phyloP scores from a whole-genome alignment of 805 yeast species.

The Saccharomycopsis malanga region DNA sequence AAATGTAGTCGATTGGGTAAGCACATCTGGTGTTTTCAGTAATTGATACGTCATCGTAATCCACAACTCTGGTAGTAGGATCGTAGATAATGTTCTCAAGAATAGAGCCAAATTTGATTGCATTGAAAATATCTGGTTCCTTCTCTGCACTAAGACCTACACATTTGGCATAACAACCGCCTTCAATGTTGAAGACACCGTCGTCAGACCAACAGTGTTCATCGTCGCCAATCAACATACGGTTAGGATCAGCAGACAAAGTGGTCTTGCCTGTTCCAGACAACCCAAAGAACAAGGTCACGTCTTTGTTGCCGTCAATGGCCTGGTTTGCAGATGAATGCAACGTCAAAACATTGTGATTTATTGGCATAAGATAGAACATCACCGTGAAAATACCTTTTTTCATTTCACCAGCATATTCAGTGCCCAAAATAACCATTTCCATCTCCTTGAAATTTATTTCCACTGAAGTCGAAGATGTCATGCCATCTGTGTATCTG shows the following conservation, averaged over 20 bases:
- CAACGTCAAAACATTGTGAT: conserved; percentile 81
- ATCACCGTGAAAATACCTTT: conserved; percentile 98
- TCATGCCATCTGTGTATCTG: conserved; percentile 93
- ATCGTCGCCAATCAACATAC: conserved; percentile 94
- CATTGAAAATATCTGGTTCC: conserved; percentile 96
- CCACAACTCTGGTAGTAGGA: conserved; percentile 70
- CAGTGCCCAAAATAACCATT: conserved; percentile 97
- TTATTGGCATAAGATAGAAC: conserved; percentile 98
- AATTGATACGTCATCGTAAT: conserved; percentile 70
- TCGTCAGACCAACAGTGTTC: conserved; percentile 99
- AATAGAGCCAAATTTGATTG: conserved; percentile 90
- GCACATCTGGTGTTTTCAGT: conserved; percentile 99
- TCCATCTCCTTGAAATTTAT: conserved; percentile 97
- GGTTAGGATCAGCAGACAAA: conserved; percentile 89
- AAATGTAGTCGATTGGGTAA: conserved; percentile 94
- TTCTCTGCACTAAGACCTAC: conserved; percentile 80
- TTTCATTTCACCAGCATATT: conserved; percentile 99
- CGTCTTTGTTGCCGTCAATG: conserved; percentile 59
- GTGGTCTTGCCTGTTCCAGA: conserved; percentile 99
- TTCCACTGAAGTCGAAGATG: conserved; percentile 91
- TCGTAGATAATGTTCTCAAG: conserved; percentile 90
- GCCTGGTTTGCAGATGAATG: conserved; percentile 97
- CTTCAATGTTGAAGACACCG: conserved; percentile 98
- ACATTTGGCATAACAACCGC: conserved; percentile 99
- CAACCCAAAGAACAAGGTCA: conserved; percentile 91